Evolutionary conservation across 768 basidiomycete species (phyloP).

Genomic region (Tylopilus sp.): DNA sequence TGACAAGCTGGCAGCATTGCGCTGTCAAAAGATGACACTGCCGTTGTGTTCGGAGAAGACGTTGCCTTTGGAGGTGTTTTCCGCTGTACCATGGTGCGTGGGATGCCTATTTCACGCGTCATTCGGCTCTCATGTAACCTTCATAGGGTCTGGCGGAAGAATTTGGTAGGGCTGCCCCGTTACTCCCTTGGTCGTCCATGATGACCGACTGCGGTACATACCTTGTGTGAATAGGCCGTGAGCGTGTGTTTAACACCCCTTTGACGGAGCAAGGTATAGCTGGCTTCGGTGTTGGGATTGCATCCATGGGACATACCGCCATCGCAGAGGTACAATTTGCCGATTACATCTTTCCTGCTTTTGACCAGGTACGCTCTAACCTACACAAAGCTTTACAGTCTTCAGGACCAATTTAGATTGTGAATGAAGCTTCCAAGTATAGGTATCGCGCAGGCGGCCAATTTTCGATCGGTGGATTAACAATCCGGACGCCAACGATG

Average conservation of each 20-base stretch:
- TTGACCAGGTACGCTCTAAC: conserved; percentile 70
- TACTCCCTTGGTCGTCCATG: not conserved
- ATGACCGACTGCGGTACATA: not conserved
- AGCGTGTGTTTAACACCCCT: conserved; percentile 95
- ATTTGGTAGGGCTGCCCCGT: conserved; percentile 57
- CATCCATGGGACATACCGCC: conserved; percentile 90
- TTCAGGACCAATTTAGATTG: conserved; percentile 49
- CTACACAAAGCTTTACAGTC: not conserved
- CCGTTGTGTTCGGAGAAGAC: conserved; percentile 89
- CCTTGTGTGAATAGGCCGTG: conserved; percentile 52
- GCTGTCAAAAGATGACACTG: conserved; percentile 77
- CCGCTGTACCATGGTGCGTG: conserved; percentile 80
- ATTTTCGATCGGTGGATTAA: conserved; percentile 79
- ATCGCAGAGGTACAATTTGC: conserved; percentile 93
- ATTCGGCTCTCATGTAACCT: conserved; percentile 1
- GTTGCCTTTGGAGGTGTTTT: conserved; percentile 96
- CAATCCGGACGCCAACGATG: conserved; percentile 85
- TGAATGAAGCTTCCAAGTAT: conserved; percentile 94
- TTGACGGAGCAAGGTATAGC: conserved; percentile 92
- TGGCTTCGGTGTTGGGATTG: conserved; percentile 90
- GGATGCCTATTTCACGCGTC: conserved; percentile 7
- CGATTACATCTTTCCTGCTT: conserved; percentile 91
- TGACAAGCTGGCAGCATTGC: conserved; percentile 57
- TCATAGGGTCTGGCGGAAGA: conserved; percentile 84
- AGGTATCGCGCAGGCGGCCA: conserved; percentile 86